phyloP scores from a whole-genome alignment of 2,329 filamentous ascomycete genomes.

The Alternaria hordeiaustralica region DNA sequence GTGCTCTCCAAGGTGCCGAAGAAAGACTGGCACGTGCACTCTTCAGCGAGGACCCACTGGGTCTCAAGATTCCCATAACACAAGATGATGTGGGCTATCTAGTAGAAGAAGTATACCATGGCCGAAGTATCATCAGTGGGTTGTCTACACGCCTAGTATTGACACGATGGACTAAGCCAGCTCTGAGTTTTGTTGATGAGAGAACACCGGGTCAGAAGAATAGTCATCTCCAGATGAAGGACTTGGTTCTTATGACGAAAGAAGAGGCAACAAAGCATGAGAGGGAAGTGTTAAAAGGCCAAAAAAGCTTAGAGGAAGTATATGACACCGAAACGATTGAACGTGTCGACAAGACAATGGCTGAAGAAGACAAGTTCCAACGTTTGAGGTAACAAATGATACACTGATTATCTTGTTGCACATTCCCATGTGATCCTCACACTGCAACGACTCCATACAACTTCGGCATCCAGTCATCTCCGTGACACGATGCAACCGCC shows the following conservation, averaged over 20 bases:
- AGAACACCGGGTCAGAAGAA: constrained; percentile 77
- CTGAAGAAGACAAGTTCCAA: constrained; percentile 68
- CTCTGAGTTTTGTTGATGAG: constrained; percentile 67
- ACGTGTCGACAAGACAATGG: constrained; percentile 69
- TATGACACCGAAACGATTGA: constrained; percentile 74
- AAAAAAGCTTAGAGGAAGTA: constrained; percentile 71
- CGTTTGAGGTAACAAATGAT: constrained; percentile 52
- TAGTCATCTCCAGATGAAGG: constrained; percentile 70
- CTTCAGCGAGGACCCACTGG: constrained; percentile 64
- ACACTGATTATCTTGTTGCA: background rate
- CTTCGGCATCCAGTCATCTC: background rate
- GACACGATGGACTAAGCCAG: constrained; percentile 78
- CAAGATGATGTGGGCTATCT: constrained; percentile 85
- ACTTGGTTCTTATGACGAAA: constrained; percentile 91
- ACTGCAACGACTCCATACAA: background rate
- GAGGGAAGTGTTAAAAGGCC: constrained; percentile 74
- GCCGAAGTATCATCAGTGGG: constrained; percentile 82
- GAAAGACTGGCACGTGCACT: constrained; percentile 72
- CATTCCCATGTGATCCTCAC: background rate
- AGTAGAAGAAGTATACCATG: constrained; percentile 85
- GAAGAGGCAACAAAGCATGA: constrained; percentile 85
- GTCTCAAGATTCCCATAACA: constrained; percentile 80
- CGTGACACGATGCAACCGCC: background rate
- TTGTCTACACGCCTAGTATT: constrained; percentile 79
- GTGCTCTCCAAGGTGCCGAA: constrained; percentile 76